Evolutionary conservation across 2,329 filamentous ascomycete genomes (phyloP).

Genomic region (Triangularia verruculosa): DNA sequence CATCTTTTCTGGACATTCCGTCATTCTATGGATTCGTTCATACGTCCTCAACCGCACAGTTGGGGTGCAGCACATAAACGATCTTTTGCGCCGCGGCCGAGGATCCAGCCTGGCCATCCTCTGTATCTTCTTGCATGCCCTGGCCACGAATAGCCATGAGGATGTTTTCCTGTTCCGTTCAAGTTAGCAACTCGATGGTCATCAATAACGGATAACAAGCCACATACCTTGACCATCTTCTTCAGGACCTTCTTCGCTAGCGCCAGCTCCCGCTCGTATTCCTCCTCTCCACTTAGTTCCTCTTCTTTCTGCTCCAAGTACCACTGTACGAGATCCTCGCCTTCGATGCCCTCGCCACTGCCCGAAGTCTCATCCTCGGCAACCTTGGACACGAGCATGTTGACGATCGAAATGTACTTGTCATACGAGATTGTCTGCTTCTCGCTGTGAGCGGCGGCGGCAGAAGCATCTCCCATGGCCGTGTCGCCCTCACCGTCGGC

Average conservation of each 20-base stretch:
- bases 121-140: conserved; percentile 49
- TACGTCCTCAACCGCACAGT: conserved; percentile 75
- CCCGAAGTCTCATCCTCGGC: conserved; percentile 73
- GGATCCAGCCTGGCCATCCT: conserved; percentile 36
- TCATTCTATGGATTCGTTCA: conserved; percentile 26
- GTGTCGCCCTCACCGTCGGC: conserved; percentile 46
- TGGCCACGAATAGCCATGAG: conserved; percentile 74
- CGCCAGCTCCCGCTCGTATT: conserved; percentile 70
- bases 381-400: conserved; percentile 76
- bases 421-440: conserved; percentile 94
- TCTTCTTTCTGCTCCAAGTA: conserved; percentile 90
- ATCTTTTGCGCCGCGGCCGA: conserved; percentile 49
- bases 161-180: conserved; percentile 67
- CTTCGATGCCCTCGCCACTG: conserved; percentile 77
- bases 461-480: conserved; percentile 27
- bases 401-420: conserved; percentile 89
- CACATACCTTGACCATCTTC: conserved; percentile 88
- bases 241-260: conserved; percentile 83
- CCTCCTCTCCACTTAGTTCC: conserved; percentile 76
- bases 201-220: not conserved
- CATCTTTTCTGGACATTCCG: not conserved
- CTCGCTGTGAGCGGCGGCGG: conserved; percentile 34
- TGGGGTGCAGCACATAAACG: conserved; percentile 90
- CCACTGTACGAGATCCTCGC: conserved; percentile 79
- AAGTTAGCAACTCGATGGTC: not conserved